phyloP scores from a whole-genome alignment of 768 basidiomycete genomes.

The Amanita thiersii region DNA sequence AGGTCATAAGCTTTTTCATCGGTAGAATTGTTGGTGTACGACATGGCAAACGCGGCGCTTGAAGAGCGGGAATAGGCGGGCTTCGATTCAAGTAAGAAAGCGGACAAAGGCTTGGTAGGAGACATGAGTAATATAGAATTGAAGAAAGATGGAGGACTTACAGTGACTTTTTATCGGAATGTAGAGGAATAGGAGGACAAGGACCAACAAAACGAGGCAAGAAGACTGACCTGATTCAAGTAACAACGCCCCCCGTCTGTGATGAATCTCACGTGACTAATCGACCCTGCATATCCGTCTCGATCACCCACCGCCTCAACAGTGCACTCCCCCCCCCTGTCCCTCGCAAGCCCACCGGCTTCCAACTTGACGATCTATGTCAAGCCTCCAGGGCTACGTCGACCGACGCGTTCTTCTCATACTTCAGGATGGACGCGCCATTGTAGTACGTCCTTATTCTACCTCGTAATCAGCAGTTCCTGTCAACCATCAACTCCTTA shows the following conservation, averaged over 20 bases:
- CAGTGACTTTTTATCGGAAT: slow-evolving; percentile 5
- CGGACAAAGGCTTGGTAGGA: slow-evolving; percentile 1
- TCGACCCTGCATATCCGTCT: not conserved
- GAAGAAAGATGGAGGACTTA: not conserved
- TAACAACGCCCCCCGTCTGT: too few relatives aligned
- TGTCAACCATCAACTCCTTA: slow-evolving; percentile 1
- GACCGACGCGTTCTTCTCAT: slow-evolving; percentile 90
- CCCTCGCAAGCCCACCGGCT: too few relatives aligned
- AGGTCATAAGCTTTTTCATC: slow-evolving; percentile 2
- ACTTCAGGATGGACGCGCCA: slow-evolving; percentile 92
- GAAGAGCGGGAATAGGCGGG: not conserved
- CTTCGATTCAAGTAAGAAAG: not conserved
- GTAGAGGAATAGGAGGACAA: slow-evolving; percentile 4
- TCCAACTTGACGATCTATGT: slow-evolving; percentile 42
- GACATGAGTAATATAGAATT: not conserved
- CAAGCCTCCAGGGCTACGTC: slow-evolving; percentile 87
- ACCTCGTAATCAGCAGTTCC: slow-evolving; percentile 3
- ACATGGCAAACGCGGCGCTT: not conserved
- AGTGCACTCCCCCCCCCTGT: too few relatives aligned
- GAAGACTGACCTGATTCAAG: too few relatives aligned
- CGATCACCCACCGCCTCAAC: too few relatives aligned
- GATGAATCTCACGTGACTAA: too few relatives aligned
- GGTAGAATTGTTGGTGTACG: slow-evolving; percentile 10
- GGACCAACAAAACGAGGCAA: not conserved
- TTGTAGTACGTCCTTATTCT: slow-evolving; percentile 58